Evolutionary conservation across 208 protist genomes (phyloP), one percentile per base, ranked within the genome.

Genomic region (Trypanosoma vivax): DNA sequence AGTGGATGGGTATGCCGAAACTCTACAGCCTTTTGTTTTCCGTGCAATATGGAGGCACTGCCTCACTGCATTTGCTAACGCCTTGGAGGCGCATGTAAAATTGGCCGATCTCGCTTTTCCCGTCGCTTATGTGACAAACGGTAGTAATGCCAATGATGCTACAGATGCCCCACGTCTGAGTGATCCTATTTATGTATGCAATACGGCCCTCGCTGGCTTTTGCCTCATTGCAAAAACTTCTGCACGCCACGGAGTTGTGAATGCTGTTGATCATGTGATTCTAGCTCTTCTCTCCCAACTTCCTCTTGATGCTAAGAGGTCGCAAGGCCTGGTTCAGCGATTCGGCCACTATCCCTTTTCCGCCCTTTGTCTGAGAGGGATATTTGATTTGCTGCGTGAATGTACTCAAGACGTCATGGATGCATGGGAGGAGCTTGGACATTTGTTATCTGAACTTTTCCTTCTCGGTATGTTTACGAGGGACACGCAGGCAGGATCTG

Each of bases 1-100:
- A 2, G 38, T 50, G 42, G n/a, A 43, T 42, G 25, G 34, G 35
- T 14, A 28, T 39, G 33, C 37, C 33, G 31, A 64, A 13, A 18
- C 45, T 28, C 21, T 88, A 33, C 52, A 74, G 37, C 56, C 56
- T 5, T 84, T 77, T 69, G 54, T 84, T 25, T 82, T 88, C 42
- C 48, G 63, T 43, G 29, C 54, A 1, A 34, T 89, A 33, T 84
- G 78, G 73, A 70, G 63, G 24, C 67, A 70, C 23, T 73, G 63
- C 63, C 42, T 92, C 23, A 63, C 58, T 4, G 65, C 76, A 24
- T 84, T 88, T 47, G 50, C 61, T 24, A 71, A 77, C 45, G 72
- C 79, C 23, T 27, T 88, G 14, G 63, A 70, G 19, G 50, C 31
- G 0, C 68, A 62, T 28, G 57, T 61, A 16, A 39, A 50, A 29